These are phyloP conservation scores for Mrakia blollopis DNA, from an alignment of 768 basidiomycete genomes.

Conservation along the genomic window DNA sequence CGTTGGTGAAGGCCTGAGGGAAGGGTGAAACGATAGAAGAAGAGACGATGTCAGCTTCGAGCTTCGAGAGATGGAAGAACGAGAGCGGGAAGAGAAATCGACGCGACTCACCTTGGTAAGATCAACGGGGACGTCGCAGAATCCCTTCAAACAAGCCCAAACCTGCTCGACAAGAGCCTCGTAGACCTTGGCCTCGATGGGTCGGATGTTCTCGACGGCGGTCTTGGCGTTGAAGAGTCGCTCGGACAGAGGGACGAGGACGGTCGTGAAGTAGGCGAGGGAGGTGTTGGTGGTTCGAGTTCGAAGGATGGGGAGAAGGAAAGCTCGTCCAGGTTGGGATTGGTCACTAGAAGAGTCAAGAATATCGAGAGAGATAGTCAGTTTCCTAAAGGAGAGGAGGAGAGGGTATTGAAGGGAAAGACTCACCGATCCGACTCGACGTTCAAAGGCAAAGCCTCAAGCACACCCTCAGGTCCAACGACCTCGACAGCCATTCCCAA, in stretches of 20 bases:
- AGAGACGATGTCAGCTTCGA: neutral
- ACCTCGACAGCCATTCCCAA: constrained; percentile 76
- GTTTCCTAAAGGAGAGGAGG: neutral
- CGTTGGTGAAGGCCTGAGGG: constrained; percentile 62
- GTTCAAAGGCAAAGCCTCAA: constrained; percentile 74
- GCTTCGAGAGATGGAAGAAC: neutral
- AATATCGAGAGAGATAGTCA: neutral
- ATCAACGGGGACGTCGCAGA: constrained; percentile 77
- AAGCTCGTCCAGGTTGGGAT: constrained; percentile 81
- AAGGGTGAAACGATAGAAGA: neutral
- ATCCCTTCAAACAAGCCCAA: constrained; percentile 86
- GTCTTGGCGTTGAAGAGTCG: constrained; percentile 83
- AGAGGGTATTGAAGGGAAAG: neutral
- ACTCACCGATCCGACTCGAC: constrained; percentile 74
- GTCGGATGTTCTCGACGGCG: constrained; percentile 58
- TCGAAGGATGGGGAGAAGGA: constrained; percentile 78
- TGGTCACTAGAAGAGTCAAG: constrained; percentile 35
- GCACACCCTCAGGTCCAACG: constrained; percentile 74
- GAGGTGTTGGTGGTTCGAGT: constrained; percentile 68
- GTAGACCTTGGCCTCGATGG: constrained; percentile 83
- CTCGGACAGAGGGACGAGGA: constrained; percentile 91
- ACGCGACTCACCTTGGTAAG: constrained; percentile 57
- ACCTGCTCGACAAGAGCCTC: constrained; percentile 86
- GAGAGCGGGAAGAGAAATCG: neutral
- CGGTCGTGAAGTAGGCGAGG: constrained; percentile 75